Conservation (phyloP, 768 basidiomycete species). For the Glaciozyma martinii region DNA sequence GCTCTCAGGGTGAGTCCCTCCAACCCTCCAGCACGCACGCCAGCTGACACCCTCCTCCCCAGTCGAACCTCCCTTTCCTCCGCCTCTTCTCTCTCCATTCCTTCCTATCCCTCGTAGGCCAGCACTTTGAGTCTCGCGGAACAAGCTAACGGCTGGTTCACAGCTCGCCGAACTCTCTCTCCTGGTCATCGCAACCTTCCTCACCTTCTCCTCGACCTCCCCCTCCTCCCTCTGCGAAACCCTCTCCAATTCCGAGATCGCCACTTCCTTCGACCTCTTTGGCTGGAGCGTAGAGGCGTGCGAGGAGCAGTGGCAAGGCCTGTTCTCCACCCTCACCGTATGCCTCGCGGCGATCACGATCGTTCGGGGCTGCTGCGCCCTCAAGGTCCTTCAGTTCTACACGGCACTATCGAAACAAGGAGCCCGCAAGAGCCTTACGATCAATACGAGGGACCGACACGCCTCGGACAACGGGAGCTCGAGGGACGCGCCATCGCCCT, state of each 20-base stretch:
- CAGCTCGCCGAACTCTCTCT: constrained; percentile 12
- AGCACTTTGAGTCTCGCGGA: no score
- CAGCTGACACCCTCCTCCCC: no score
- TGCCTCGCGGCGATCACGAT: neutral
- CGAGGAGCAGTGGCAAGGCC: constrained; percentile 9
- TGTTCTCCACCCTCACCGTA: neutral
- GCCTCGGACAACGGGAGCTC: neutral
- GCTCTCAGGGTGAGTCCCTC: no score
- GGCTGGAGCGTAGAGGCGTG: constrained; percentile 19
- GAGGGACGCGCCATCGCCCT: neutral
- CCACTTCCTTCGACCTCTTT: constrained; percentile 1
- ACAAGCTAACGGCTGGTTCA: neutral
- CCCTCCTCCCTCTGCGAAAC: constrained; percentile 15
- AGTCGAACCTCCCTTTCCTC: no score
- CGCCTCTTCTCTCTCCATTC: no score
- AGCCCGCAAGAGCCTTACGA: no score
- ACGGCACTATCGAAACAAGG: no score
- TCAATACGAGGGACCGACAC: neutral
- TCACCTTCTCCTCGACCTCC: constrained; percentile 1
- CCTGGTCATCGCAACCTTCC: constrained; percentile 4
- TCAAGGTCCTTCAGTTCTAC: no score
- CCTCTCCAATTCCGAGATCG: constrained; percentile 2
- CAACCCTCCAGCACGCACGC: no score
- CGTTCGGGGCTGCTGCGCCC: no score
- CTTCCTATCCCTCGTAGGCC: no score